Percentiles rank a stretch among this genome's conserved stretches.
phyloP scores from a whole-genome alignment of 2,329 filamentous ascomycete genomes.

The Neurospora sp. region DNA sequence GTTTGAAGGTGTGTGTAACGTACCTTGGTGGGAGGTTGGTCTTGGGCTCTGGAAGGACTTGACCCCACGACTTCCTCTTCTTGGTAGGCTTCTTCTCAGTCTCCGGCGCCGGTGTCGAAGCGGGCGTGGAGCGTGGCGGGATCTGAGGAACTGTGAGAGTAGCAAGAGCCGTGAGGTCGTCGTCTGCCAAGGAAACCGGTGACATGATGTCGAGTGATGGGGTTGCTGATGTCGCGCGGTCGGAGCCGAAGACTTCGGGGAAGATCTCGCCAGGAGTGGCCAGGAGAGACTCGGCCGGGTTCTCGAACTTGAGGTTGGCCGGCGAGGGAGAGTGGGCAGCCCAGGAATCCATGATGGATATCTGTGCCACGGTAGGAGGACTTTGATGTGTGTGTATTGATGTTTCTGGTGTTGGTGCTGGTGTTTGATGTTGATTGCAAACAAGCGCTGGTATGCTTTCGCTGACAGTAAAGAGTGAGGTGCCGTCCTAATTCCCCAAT shows the following conservation, averaged over 20 bases:
- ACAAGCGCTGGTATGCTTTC: constrained; percentile 5
- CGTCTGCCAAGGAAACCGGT: constrained; percentile 31
- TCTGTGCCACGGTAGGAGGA: constrained; percentile 13
- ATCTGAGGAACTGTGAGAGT: constrained; percentile 7
- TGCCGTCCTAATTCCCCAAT: constrained; percentile 30
- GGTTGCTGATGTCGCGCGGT: constrained; percentile 20
- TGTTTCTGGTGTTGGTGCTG: constrained; percentile 4
- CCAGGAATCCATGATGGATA: constrained; percentile 30
- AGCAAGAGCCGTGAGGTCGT: constrained; percentile 21
- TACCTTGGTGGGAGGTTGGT: constrained; percentile 83
- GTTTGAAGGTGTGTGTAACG: background rate
- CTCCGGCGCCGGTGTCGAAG: constrained; percentile 4
- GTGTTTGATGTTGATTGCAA: constrained; percentile 1
- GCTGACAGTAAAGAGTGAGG: constrained; percentile 23
- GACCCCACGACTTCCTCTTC: constrained; percentile 98
- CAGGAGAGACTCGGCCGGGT: constrained; percentile 43
- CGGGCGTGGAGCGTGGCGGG: background rate
- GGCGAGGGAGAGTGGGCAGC: constrained; percentile 30
- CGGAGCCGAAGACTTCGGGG: constrained; percentile 36
- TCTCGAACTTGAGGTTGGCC: constrained; percentile 38
- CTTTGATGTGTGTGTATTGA: constrained; percentile 16
- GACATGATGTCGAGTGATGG: constrained; percentile 37
- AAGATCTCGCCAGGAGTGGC: constrained; percentile 40
- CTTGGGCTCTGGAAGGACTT: constrained; percentile 92
- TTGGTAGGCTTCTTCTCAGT: constrained; percentile 66